These are phyloP conservation scores for Xerocomellus chrysenteron DNA, from an alignment of 768 basidiomycete genomes.

Conservation along the genomic window DNA sequence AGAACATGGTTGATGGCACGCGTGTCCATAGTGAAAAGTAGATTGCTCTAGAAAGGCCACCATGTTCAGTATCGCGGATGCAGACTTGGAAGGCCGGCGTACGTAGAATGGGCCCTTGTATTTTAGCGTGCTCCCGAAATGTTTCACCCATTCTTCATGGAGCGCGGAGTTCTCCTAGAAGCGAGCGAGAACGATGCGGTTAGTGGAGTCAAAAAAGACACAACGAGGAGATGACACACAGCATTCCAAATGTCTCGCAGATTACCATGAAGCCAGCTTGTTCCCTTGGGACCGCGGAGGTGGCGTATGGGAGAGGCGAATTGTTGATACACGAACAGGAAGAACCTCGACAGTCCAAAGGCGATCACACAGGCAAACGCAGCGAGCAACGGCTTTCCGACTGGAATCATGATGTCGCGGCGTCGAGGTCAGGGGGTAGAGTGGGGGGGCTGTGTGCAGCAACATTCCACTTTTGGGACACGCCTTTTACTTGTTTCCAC, in stretches of 20 bases:
- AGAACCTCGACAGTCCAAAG: constrained; percentile 7
- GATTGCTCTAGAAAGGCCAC: not conserved
- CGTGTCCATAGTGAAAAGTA: not conserved
- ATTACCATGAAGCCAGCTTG: constrained; percentile 49
- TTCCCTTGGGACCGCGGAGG: constrained; percentile 45
- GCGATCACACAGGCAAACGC: not conserved
- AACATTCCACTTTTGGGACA: too few relatives aligned
- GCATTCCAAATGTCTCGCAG: constrained; percentile 45
- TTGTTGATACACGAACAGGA: constrained; percentile 29
- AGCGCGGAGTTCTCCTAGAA: constrained; percentile 2
- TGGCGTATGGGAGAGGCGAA: constrained; percentile 44
- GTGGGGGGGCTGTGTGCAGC: too few relatives aligned
- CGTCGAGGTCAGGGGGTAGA: not conserved
- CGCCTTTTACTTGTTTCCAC: too few relatives aligned
- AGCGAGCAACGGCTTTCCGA: not conserved
- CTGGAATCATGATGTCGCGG: not conserved
- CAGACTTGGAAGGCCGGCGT: not conserved
- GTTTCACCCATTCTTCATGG: constrained; percentile 5
- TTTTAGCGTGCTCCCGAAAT: constrained; percentile 3
- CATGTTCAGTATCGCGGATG: not conserved
- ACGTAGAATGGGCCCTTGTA: constrained; percentile 8
- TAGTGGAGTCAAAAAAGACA: not conserved
- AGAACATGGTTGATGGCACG: constrained; percentile 5
- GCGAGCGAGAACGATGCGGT: not conserved
- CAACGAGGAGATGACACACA: constrained; percentile 25